Percentiles rank a stretch among this genome's conserved stretches.
phyloP scores from a whole-genome alignment of 192 early-diverging fungal species.

The Umbelopsis vinacea region DNA sequence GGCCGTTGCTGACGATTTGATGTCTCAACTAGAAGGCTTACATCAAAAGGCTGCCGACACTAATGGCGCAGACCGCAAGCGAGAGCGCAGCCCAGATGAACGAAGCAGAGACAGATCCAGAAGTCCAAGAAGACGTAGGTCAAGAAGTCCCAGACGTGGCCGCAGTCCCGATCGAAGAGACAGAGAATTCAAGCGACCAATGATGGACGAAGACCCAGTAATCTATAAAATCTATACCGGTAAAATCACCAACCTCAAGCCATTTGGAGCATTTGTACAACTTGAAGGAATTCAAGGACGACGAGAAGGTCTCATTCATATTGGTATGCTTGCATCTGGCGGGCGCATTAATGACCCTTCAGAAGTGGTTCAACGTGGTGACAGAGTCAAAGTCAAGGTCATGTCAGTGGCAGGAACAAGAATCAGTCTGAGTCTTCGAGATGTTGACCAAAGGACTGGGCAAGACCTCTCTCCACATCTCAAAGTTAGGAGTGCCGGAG shows the following conservation, averaged over 20 bases:
- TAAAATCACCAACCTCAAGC: conserved; percentile 79
- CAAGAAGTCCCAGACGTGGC: conserved; percentile 36
- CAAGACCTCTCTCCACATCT: conserved; percentile 85
- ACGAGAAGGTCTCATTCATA: conserved; percentile 90
- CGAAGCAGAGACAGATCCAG: conserved; percentile 37
- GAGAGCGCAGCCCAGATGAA: conserved; percentile 10
- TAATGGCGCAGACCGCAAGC: conserved; percentile 38
- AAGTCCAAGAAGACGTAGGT: not conserved
- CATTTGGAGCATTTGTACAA: conserved; percentile 93
- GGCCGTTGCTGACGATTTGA: conserved; percentile 52
- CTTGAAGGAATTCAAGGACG: conserved; percentile 80
- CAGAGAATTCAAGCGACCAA: conserved; percentile 22
- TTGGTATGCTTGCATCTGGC: conserved; percentile 68
- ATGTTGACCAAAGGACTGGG: conserved; percentile 94
- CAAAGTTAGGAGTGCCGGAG: conserved; percentile 66
- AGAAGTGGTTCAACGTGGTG: conserved; percentile 85
- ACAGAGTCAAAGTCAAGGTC: conserved; percentile 92
- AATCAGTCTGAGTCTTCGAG: conserved; percentile 91
- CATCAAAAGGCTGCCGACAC: conserved; percentile 34
- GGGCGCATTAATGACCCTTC: conserved; percentile 76
- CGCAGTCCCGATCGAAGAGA: conserved; percentile 29
- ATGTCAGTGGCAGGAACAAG: conserved; percentile 86
- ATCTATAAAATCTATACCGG: conserved; percentile 94
- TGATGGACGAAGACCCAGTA: conserved; percentile 77
- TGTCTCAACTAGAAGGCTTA: conserved; percentile 65